These are phyloP conservation scores for Oryza glumipatula DNA, from an alignment of 176 grass and related monocot genomes.

Conservation along the genomic window DNA sequence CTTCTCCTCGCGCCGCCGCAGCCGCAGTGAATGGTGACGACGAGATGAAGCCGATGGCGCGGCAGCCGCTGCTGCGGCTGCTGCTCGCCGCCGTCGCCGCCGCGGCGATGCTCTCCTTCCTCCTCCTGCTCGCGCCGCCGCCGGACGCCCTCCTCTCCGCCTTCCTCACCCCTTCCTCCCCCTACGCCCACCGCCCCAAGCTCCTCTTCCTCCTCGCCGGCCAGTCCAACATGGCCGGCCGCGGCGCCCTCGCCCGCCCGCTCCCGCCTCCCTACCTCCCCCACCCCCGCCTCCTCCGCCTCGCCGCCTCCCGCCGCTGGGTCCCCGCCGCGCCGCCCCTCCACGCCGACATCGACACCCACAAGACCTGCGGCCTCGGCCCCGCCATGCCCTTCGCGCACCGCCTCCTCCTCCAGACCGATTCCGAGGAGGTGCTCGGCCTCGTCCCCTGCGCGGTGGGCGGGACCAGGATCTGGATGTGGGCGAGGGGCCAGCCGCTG, in stretches of 20 bases:
- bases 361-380: slow-evolving; percentile 83
- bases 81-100: slow-evolving; percentile 33
- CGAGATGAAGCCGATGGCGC: slow-evolving; percentile 44
- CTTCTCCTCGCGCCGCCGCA: too few relatives aligned
- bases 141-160: neutral
- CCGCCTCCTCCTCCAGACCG: slow-evolving; percentile 46
- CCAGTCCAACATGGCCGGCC: slow-evolving; percentile 97
- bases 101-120: slow-evolving; percentile 42
- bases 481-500: slow-evolving; percentile 58
- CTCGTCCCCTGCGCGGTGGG: slow-evolving; percentile 86
- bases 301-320: slow-evolving; percentile 61
- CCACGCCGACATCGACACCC: slow-evolving; percentile 89
- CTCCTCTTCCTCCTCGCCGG: slow-evolving; percentile 84
- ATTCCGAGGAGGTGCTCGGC: slow-evolving; percentile 44
- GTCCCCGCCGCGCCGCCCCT: slow-evolving; percentile 66
- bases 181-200: slow-evolving; percentile 51
- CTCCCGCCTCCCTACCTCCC: slow-evolving; percentile 34
- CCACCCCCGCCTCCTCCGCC: slow-evolving; percentile 66
- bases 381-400: slow-evolving; percentile 83
- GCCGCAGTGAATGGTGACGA: neutral
- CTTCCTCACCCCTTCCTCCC: slow-evolving; percentile 27
- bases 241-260: slow-evolving; percentile 35
- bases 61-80: slow-evolving; percentile 31
- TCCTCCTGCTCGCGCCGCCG: slow-evolving; percentile 33
- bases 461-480: slow-evolving; percentile 85